These are phyloP conservation scores for Penicillium sp. DNA, from an alignment of 2,329 filamentous ascomycete species.

Conservation along the genomic window DNA sequence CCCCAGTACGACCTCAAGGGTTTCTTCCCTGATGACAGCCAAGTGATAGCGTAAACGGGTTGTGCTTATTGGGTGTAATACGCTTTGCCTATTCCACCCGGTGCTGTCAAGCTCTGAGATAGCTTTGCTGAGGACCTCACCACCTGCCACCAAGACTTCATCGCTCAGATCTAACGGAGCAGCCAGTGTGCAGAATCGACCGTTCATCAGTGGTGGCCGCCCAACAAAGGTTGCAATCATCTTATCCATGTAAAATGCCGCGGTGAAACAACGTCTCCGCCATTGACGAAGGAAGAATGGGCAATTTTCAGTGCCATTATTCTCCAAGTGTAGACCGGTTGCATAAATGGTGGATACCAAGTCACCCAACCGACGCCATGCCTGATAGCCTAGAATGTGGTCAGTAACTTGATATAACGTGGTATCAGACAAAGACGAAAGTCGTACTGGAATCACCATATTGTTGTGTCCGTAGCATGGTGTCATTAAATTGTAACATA, in stretches of 20 bases:
- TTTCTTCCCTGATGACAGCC: conserved; percentile 30
- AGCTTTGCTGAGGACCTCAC: conserved; percentile 24
- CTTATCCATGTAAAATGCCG: conserved; percentile 50
- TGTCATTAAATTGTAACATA: conserved; percentile 37
- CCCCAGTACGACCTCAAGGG: conserved; percentile 34
- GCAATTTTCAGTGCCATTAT: conserved; percentile 27
- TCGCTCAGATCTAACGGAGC: conserved; percentile 37
- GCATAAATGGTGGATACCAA: conserved; percentile 49
- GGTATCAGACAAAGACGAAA: conserved; percentile 27
- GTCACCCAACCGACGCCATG: conserved; percentile 51
- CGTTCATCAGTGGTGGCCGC: conserved; percentile 49
- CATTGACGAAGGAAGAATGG: conserved; percentile 46
- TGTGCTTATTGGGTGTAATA: conserved; percentile 21
- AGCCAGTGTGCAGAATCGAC: conserved; percentile 44
- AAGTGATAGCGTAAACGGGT: conserved; percentile 30
- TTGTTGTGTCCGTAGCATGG: conserved; percentile 34
- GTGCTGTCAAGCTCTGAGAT: conserved; percentile 27
- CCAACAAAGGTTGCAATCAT: conserved; percentile 52
- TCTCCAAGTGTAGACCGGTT: conserved; percentile 49
- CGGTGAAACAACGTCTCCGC: conserved; percentile 43
- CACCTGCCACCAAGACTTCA: conserved; percentile 28
- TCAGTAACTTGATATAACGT: background rate
- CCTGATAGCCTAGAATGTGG: conserved; percentile 42
- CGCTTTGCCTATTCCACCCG: conserved; percentile 30
- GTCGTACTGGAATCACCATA: conserved; percentile 37